Conservation (phyloP, 2,329 filamentous ascomycete species). For the Penicillium hesseltinei region DNA sequence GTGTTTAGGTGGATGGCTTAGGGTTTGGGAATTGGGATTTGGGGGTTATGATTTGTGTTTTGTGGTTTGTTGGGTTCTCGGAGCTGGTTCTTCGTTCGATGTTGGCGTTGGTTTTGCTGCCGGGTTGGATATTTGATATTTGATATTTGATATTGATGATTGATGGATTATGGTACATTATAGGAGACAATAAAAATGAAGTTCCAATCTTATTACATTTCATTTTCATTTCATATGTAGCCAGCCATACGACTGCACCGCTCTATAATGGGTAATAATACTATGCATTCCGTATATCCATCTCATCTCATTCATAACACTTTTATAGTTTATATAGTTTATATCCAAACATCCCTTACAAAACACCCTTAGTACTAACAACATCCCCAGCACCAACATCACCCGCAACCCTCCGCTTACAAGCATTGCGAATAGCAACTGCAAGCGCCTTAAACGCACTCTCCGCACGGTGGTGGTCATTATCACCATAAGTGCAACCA, state of each 20-base stretch:
- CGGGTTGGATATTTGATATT: background rate
- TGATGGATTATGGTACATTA: background rate
- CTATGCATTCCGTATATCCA: background rate
- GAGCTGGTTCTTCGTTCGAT: constrained; percentile 16
- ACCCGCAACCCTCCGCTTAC: constrained; percentile 67
- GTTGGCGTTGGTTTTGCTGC: background rate
- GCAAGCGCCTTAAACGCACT: constrained; percentile 96
- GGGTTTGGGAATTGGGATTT: constrained; percentile 18
- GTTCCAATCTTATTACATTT: background rate
- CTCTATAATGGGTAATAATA: background rate
- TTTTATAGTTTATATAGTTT: background rate
- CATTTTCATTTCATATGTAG: background rate
- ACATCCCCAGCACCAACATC: constrained; percentile 88
- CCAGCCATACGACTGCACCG: background rate
- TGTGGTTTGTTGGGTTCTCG: background rate
- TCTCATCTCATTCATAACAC: constrained; percentile 4
- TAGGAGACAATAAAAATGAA: background rate
- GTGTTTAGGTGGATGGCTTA: constrained; percentile 15
- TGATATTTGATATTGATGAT: background rate
- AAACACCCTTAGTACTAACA: constrained; percentile 91
- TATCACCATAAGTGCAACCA: constrained; percentile 83
- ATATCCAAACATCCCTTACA: constrained; percentile 45
- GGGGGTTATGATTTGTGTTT: background rate
- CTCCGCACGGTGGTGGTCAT: constrained; percentile 95
- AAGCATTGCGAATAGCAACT: constrained; percentile 77